Conservation (phyloP, 331 rosid species). For the Malus hybrid region DNA sequence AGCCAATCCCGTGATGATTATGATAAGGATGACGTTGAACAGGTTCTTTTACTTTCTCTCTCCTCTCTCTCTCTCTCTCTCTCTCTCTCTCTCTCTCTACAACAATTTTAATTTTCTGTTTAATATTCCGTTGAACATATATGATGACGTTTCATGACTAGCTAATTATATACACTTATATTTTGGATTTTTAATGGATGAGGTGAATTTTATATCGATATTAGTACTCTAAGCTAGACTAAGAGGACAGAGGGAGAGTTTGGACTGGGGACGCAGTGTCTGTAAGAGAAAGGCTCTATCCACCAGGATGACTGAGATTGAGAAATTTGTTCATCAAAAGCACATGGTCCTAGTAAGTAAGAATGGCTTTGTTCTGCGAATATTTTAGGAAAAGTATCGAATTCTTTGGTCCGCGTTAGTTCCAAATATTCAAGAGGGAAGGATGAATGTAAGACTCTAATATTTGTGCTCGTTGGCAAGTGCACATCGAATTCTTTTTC, state of each 20-base stretch:
- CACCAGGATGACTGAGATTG: not conserved
- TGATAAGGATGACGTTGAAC: conserved; percentile 92
- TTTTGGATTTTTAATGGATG: not conserved
- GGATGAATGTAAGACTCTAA: not conserved
- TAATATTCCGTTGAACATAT: not conserved
- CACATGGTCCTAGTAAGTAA: not conserved
- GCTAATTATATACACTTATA: not conserved
- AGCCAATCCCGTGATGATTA: conserved; percentile 87
- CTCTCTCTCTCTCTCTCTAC: not conserved
- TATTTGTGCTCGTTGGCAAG: no score
- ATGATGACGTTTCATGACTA: not conserved
- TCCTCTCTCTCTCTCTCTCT: not conserved
- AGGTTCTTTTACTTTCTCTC: conserved; percentile 35
- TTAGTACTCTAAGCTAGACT: not conserved
- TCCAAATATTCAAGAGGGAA: not conserved
- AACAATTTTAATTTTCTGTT: not conserved
- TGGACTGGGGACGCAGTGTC: not conserved
- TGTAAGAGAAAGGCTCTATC: not conserved
- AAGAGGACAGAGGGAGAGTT: not conserved
- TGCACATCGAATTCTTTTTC: not conserved
- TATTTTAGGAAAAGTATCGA: not conserved
- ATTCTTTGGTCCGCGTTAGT: not conserved
- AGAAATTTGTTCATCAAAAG: not conserved
- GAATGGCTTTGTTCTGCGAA: not conserved
- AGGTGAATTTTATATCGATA: not conserved